phyloP scores from a whole-genome alignment of 306 rosid species.

The Arachis stenosperma region DNA sequence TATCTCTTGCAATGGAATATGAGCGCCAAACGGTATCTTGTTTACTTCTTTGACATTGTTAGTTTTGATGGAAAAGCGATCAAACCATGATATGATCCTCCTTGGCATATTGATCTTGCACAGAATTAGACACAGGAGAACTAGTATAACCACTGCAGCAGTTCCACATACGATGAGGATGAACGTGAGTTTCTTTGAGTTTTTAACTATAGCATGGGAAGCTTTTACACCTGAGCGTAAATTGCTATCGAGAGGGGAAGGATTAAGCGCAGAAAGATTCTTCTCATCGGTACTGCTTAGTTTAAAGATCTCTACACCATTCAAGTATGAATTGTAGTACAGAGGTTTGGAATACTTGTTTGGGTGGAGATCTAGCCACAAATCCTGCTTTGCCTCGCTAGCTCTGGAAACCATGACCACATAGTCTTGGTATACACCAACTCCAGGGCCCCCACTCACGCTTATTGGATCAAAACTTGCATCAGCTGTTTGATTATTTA shows the following conservation, averaged over 20 bases:
- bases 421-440: constrained; percentile 36
- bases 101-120: constrained; percentile 7
- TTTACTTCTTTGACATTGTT: neutral
- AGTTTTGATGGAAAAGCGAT: neutral
- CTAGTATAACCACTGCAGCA: neutral
- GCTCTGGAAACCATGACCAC: constrained; percentile 32
- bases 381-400: constrained; percentile 41
- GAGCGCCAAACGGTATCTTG: neutral
- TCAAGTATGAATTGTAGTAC: constrained; percentile 27
- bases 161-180: constrained; percentile 25
- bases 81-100: constrained; percentile 26
- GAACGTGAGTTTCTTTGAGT: neutral
- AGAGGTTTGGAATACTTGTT: neutral
- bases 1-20: constrained; percentile 18
- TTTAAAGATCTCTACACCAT: constrained; percentile 51
- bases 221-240: neutral
- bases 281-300: constrained; percentile 23
- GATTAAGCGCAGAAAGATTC: constrained; percentile 37
- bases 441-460: constrained; percentile 27
- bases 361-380: constrained; percentile 48
- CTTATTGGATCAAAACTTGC: neutral
- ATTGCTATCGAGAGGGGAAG: constrained; percentile 4
- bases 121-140: constrained; percentile 32
- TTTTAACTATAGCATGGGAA: neutral
- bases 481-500: constrained; percentile 46